Base-by-base conservation (phyloP, 805 yeast genomes). In the Torulaspora indica region DNA sequence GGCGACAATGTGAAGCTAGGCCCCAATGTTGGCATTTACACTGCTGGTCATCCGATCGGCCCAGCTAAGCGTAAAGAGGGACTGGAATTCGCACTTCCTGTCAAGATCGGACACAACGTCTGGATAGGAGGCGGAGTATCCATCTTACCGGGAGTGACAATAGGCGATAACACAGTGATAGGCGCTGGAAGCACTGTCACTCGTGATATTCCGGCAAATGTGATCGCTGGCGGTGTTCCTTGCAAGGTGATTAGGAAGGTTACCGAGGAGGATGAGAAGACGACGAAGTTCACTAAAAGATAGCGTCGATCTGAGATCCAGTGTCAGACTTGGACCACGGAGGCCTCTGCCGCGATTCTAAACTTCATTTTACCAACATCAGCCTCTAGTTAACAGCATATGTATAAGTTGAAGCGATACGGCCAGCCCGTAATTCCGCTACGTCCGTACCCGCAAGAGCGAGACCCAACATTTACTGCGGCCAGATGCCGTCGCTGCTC, bases 151-250 rank as follows among this genome's bases (percentile, higher is more conserved):
- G 90, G 89, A 7, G 81, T 80, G 8, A 76, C 74, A 1, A 71
- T 83, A 35, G 90, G 89, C 10, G 76, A 77, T 39, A 75, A 76
- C 8, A 71, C 73, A 3, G 78, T 79, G 1, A 69, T 83, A 34
- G 90, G 82, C 2, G 86, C 89, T 3, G 87, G 86, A 3, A 66
- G 82, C 6, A 80, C 81, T 2, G 87, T 84, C 17, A 72, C 74
- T 14, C 76, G 68, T 43, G 77, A 73, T 46, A 74, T 82, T 23
- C 82, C 84, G 0, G 66, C 75, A 2, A 66, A 72, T 46, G 66
- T 75, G 0, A 75, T 82, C 13, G 82, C 75, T 10, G 82, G 69
- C n/a, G 90, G 90, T 0, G 70, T 71, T 15, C 90, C 88, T 0
- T 82, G 79, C 5, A 69, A 63, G 47, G 74, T 78, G 8, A 57